These are phyloP conservation scores for Saksenaea vasiformis DNA, from an alignment of 371 early-diverging fungal genomes.

Conservation along the genomic window DNA sequence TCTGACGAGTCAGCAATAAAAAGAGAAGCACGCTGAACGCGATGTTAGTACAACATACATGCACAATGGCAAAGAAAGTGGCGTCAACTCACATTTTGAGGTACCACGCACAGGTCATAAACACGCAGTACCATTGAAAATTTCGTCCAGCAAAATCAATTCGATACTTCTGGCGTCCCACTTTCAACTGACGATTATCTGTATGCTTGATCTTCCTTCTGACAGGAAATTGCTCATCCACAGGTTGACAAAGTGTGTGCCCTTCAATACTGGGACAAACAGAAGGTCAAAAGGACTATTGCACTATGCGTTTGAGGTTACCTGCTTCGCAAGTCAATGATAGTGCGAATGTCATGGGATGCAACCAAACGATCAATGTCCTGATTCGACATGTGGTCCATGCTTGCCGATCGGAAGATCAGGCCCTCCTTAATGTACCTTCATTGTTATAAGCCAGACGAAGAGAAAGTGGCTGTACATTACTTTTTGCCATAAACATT, in stretches of 20 bases:
- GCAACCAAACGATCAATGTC: conserved; percentile 22
- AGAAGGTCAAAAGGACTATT: no score
- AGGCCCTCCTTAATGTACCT: conserved; percentile 31
- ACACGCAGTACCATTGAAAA: conserved; percentile 46
- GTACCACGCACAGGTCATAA: conserved; percentile 30
- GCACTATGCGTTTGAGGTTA: no score
- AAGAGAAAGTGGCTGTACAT: not conserved
- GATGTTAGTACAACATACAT: not conserved
- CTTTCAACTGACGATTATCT: not conserved
- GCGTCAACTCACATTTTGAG: conserved; percentile 45
- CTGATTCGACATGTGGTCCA: conserved; percentile 22
- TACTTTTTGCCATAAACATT: not conserved
- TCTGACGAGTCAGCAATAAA: conserved; percentile 24
- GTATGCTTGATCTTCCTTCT: not conserved
- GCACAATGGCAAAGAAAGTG: not conserved
- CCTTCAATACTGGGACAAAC: conserved; percentile 7
- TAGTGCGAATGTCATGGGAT: conserved; percentile 23
- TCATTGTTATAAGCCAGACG: not conserved
- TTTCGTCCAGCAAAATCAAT: conserved; percentile 47
- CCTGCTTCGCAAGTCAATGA: conserved; percentile 36
- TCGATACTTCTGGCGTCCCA: conserved; percentile 29
- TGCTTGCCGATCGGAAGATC: conserved; percentile 31
- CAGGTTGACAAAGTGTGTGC: conserved; percentile 2
- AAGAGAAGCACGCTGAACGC: not conserved
- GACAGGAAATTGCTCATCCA: conserved; percentile 18